phyloP scores from a whole-genome alignment of 345 rosid genomes.

The Brassica juncea region DNA sequence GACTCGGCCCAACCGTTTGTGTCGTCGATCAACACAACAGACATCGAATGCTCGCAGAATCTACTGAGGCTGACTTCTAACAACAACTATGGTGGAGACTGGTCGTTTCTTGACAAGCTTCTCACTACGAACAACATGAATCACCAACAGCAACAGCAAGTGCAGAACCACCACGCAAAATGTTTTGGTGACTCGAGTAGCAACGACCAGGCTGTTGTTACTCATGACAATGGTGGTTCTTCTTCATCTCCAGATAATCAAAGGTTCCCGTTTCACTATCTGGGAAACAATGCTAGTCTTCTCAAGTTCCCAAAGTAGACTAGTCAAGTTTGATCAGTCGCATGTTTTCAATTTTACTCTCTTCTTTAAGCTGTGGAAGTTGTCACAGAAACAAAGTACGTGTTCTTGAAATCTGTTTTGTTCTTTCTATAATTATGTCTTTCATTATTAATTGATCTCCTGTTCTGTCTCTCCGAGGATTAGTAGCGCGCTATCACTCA shows the following conservation, averaged over 20 bases:
- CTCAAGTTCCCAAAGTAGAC: conserved; percentile 61
- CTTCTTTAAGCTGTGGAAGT: not conserved
- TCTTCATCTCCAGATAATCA: conserved; percentile 42
- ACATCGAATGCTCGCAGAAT: conserved; percentile 65
- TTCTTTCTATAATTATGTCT: not conserved
- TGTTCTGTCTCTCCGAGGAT: not conserved
- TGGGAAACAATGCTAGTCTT: conserved; percentile 55
- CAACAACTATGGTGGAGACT: conserved; percentile 61
- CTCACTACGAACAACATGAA: conserved; percentile 49
- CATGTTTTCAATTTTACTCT: not conserved
- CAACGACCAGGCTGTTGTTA: not conserved
- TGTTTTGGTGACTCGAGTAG: conserved; percentile 31
- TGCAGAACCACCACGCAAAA: conserved; percentile 38
- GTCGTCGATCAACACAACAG: conserved; percentile 47
- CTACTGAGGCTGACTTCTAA: conserved; percentile 65
- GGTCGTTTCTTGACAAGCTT: conserved; percentile 89
- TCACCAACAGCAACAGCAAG: conserved; percentile 40
- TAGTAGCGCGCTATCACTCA: not conserved
- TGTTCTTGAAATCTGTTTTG: not conserved
- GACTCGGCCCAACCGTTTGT: conserved; percentile 52
- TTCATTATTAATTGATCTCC: not conserved
- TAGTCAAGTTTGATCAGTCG: conserved; percentile 1
- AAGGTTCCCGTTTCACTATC: conserved; percentile 66
- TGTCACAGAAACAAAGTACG: not conserved
- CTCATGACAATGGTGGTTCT: conserved; percentile 34